Evolutionary conservation across 257 asterid species (phyloP).

Genomic region (Coffea canephora): DNA sequence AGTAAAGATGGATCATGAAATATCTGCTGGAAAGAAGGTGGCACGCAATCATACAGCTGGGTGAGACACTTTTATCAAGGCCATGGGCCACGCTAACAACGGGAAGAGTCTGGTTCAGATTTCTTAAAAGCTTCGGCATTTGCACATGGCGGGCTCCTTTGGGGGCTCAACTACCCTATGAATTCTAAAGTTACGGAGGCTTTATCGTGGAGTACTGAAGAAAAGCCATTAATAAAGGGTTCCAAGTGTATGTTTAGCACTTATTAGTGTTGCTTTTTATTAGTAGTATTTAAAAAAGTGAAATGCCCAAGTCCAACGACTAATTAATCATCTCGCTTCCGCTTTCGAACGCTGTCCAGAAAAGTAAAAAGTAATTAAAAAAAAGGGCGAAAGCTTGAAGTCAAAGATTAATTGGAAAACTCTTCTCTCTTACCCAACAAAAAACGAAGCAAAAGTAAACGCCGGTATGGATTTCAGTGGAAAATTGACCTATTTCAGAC

Average conservation of each 20-base stretch:
- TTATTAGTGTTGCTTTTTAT: too few species aligned
- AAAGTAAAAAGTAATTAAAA: background rate
- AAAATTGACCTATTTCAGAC: constrained; percentile 16
- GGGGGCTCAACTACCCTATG: constrained; percentile 8
- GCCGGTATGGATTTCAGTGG: constrained; percentile 49
- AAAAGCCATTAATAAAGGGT: background rate
- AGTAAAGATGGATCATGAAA: constrained; percentile 52
- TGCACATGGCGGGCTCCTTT: constrained; percentile 56
- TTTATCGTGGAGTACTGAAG: background rate
- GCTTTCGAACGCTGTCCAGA: background rate
- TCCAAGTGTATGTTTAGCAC: background rate
- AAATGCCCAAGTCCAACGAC: too few species aligned
- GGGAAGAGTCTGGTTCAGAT: constrained; percentile 29
- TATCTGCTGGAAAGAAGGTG: constrained; percentile 49
- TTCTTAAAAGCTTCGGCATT: constrained; percentile 41
- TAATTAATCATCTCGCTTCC: background rate
- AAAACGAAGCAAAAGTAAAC: constrained; percentile 18
- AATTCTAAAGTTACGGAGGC: background rate
- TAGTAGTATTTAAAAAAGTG: too few species aligned
- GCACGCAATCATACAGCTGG: constrained; percentile 48
- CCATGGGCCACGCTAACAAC: constrained; percentile 33
- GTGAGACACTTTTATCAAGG: constrained; percentile 47
- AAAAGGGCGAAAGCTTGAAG: background rate
- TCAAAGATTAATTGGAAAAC: constrained; percentile 10
- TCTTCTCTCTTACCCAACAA: background rate